Percentiles rank a stretch among this genome's conserved stretches.
These are phyloP conservation scores for Neurospora hispaniola DNA, from an alignment of 495 filamentous ascomycete genomes.

Conservation along the genomic window DNA sequence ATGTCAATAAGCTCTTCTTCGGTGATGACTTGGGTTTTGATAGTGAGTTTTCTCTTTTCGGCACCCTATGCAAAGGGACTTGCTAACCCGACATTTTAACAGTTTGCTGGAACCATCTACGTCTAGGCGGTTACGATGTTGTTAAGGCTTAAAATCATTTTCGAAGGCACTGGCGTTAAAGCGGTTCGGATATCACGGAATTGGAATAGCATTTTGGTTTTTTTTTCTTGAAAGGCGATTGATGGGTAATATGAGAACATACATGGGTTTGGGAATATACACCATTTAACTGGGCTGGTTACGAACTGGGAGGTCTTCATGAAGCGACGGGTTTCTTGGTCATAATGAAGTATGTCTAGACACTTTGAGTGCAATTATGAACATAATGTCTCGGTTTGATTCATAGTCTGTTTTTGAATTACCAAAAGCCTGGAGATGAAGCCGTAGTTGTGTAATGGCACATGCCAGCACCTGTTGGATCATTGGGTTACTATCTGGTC, in stretches of 20 bases:
- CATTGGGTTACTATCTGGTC: no score
- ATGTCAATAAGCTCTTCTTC: constrained; percentile 51
- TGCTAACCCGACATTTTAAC: background rate
- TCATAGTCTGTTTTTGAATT: background rate
- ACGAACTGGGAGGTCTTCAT: background rate
- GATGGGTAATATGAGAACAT: background rate
- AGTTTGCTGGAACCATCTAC: constrained; percentile 46
- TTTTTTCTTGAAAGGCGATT: background rate
- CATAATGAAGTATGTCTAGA: background rate
- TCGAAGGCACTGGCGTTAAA: background rate
- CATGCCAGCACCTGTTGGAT: no score
- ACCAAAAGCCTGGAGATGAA: no score
- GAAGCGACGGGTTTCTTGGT: background rate
- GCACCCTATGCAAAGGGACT: background rate
- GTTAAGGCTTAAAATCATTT: background rate
- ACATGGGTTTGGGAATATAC: background rate
- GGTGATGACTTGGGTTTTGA: constrained; percentile 53
- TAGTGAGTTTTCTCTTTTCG: constrained; percentile 16
- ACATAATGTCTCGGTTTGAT: background rate
- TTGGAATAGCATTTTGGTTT: background rate
- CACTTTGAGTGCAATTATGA: background rate
- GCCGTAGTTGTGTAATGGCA: no score
- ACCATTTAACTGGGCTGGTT: background rate
- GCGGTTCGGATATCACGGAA: background rate
- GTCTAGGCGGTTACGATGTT: constrained; percentile 26